Evolutionary conservation across 768 basidiomycete species (phyloP).

Genomic region (Macrolepiota albuminosa): DNA sequence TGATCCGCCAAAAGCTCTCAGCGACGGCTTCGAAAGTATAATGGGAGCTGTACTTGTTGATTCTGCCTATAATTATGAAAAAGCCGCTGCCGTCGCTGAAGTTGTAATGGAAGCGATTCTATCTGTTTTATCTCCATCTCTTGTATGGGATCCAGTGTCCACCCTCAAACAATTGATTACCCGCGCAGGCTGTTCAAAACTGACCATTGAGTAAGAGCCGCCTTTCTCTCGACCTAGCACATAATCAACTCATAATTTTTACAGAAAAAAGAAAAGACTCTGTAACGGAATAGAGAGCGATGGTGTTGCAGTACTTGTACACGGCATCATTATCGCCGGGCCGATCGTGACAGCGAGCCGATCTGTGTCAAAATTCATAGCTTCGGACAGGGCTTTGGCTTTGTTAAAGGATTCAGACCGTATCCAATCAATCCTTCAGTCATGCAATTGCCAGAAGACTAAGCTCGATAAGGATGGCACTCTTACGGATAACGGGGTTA

Average conservation of each 20-base stretch:
- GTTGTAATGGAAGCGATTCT: slow-evolving; percentile 65
- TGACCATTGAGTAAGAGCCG: slow-evolving; percentile 25
- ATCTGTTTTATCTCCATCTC: slow-evolving; percentile 48
- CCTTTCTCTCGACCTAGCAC: neutral
- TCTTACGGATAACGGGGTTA: neutral
- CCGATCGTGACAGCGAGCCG: slow-evolving; percentile 57
- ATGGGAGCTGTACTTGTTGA: slow-evolving; percentile 84
- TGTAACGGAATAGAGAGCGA: slow-evolving; percentile 24
- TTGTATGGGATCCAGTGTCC: slow-evolving; percentile 69
- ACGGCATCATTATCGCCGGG: slow-evolving; percentile 50
- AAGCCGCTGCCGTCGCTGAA: slow-evolving; percentile 55
- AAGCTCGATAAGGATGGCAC: slow-evolving; percentile 4
- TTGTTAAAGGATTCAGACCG: slow-evolving; percentile 44
- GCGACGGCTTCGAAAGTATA: slow-evolving; percentile 82
- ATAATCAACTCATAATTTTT: neutral
- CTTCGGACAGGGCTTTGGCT: slow-evolving; percentile 56
- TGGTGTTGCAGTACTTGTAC: slow-evolving; percentile 54
- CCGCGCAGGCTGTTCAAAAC: slow-evolving; percentile 46
- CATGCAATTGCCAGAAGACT: slow-evolving; percentile 31
- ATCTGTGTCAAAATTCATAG: slow-evolving; percentile 62
- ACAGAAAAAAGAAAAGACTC: slow-evolving; percentile 19
- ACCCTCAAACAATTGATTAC: slow-evolving; percentile 67
- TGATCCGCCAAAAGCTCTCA: slow-evolving; percentile 81
- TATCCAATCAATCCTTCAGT: slow-evolving; percentile 34
- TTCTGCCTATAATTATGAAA: slow-evolving; percentile 69